These are phyloP conservation scores for Conringia planisiliqua DNA, from an alignment of 345 rosid species.

Conservation along the genomic window DNA sequence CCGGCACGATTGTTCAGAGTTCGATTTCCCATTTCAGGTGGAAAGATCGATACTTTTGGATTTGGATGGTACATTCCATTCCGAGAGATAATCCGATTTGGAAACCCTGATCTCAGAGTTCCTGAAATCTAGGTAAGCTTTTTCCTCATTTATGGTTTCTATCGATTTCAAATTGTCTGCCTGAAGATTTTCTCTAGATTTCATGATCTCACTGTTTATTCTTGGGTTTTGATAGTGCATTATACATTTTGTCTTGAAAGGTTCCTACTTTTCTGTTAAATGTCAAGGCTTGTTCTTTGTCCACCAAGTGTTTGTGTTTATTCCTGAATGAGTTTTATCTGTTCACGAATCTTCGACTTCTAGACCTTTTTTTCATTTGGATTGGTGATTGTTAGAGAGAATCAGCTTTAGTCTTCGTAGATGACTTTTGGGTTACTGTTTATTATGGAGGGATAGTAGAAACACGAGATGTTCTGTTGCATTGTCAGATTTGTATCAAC, in stretches of 20 bases:
- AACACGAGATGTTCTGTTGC: background rate
- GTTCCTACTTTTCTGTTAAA: background rate
- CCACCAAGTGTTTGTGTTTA: constrained; percentile 31
- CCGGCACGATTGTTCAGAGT: constrained; percentile 9
- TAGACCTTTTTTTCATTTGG: background rate
- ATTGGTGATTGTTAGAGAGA: background rate
- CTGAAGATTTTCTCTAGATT: background rate
- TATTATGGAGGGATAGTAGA: background rate
- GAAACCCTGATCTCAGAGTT: background rate
- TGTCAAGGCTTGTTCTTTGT: background rate
- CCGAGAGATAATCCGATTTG: background rate
- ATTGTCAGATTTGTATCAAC: background rate
- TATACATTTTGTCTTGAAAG: background rate
- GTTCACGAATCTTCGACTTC: background rate
- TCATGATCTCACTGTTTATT: background rate
- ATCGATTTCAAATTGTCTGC: background rate
- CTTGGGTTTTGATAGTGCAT: background rate
- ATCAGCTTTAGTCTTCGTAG: background rate
- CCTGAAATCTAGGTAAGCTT: background rate
- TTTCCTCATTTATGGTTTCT: background rate
- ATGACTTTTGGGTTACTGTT: background rate
- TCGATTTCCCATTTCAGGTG: constrained; percentile 1
- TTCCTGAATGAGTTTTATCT: background rate
- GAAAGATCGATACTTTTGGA: background rate
- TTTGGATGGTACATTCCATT: background rate